Percentiles rank a stretch among this genome's conserved stretches.
Evolutionary conservation across 768 basidiomycete species (phyloP).

Genomic region (Mycena rebaudengoi): DNA sequence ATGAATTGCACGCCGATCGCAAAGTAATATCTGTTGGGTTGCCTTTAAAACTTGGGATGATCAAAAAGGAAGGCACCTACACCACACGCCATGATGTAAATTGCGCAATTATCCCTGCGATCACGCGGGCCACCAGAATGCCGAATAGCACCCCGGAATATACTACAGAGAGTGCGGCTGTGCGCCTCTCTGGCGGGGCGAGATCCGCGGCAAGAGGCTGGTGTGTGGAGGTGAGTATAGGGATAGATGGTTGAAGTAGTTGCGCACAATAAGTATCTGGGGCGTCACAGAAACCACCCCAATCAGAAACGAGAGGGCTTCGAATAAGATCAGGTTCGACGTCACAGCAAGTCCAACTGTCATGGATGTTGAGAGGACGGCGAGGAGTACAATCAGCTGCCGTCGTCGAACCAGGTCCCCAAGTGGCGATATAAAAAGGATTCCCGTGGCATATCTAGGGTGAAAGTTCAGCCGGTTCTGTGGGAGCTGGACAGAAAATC

Average conservation of each 20-base stretch:
- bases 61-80: background rate
- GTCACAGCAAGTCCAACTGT: slow-evolving; percentile 80
- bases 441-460: slow-evolving; percentile 75
- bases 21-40: slow-evolving; percentile 63
- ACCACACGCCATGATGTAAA: slow-evolving; percentile 77
- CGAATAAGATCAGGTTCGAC: slow-evolving; percentile 63
- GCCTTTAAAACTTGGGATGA: background rate
- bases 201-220: slow-evolving; percentile 79
- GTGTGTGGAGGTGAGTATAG: no score
- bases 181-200: slow-evolving; percentile 76
- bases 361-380: slow-evolving; percentile 61
- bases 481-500: background rate
- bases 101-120: slow-evolving; percentile 79
- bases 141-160: slow-evolving; percentile 75
- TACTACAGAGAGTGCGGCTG: slow-evolving; percentile 79
- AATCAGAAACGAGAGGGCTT: slow-evolving; percentile 73
- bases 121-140: slow-evolving; percentile 75
- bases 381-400: slow-evolving; percentile 68
- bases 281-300: slow-evolving; percentile 78
- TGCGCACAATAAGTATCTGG: slow-evolving; percentile 74
- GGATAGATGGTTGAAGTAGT: no score
- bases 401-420: slow-evolving; percentile 86
- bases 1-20: slow-evolving; percentile 74
- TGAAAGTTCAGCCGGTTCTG: background rate
- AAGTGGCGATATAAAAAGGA: slow-evolving; percentile 80